phyloP scores from a whole-genome alignment of 2,329 filamentous ascomycete species.

The Orbilia javanica region DNA sequence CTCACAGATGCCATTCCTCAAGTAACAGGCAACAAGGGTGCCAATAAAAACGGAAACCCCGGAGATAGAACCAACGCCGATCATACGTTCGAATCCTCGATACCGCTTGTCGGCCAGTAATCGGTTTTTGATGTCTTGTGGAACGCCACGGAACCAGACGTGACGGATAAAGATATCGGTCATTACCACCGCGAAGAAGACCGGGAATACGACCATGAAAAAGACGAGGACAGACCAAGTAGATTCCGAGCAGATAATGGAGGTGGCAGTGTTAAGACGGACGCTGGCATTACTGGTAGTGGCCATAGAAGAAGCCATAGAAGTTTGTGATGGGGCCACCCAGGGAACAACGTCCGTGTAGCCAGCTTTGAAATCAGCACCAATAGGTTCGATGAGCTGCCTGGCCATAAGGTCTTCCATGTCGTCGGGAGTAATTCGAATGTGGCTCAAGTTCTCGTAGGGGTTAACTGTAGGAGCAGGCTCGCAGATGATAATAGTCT shows the following conservation, averaged over 20 bases:
- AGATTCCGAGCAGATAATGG: constrained; percentile 49
- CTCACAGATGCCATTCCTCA: constrained; percentile 49
- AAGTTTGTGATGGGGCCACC: not conserved
- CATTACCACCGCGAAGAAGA: constrained; percentile 30
- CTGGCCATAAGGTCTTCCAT: not conserved
- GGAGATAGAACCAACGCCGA: constrained; percentile 9
- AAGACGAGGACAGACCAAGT: constrained; percentile 40
- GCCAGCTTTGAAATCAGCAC: not conserved
- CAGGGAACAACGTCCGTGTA: not conserved
- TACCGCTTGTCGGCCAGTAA: constrained; percentile 17
- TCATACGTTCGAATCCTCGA: constrained; percentile 32
- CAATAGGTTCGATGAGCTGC: constrained; percentile 22
- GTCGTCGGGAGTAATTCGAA: not conserved
- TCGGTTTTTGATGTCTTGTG: constrained; percentile 23
- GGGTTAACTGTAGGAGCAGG: too few species aligned
- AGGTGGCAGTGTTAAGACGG: constrained; percentile 37
- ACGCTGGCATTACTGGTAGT: not conserved
- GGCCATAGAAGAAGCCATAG: not conserved
- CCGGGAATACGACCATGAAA: constrained; percentile 37
- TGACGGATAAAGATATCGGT: constrained; percentile 42
- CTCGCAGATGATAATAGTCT: constrained; percentile 26
- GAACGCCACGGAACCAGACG: constrained; percentile 47
- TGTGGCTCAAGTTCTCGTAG: not conserved
- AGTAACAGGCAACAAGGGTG: constrained; percentile 38
- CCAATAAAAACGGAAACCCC: constrained; percentile 34